Evolutionary conservation across 805 yeast genomes (phyloP).

Genomic region (Alloascoidea hylecoeti): DNA sequence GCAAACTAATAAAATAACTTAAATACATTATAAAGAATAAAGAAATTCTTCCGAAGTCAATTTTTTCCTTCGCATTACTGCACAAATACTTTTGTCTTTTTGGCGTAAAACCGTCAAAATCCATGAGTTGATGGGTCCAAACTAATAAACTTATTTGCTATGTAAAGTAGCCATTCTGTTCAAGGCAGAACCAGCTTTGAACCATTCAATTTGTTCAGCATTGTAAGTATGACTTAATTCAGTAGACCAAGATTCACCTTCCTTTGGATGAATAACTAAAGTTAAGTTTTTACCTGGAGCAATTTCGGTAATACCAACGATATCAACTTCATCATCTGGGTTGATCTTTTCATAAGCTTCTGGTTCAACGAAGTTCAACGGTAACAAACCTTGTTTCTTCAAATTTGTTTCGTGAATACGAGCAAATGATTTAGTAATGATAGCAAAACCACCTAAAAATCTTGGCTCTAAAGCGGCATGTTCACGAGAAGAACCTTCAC

Average conservation of each 20-base stretch:
- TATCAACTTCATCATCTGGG: slow-evolving; percentile 81
- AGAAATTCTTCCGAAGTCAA: no score
- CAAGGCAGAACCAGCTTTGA: slow-evolving; percentile 97
- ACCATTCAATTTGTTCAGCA: slow-evolving; percentile 95
- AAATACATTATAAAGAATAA: no score
- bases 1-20: no score
- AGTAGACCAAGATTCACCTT: slow-evolving; percentile 66
- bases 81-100: no score
- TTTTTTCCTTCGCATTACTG: no score
- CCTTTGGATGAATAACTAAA: slow-evolving; percentile 57
- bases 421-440: slow-evolving; percentile 94
- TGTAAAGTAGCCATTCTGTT: slow-evolving; percentile 78
- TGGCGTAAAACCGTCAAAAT: no score
- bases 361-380: slow-evolving; percentile 83
- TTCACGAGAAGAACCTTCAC: slow-evolving; percentile 99
- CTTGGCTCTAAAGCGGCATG: slow-evolving; percentile 99
- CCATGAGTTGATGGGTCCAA: no score
- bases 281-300: slow-evolving; percentile 89
- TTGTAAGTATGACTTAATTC: slow-evolving; percentile 94
- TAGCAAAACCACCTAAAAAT: slow-evolving; percentile 96
- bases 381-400: slow-evolving; percentile 98
- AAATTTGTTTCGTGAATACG: slow-evolving; percentile 99
- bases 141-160: no score
- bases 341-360: slow-evolving; percentile 90
- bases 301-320: slow-evolving; percentile 67